Conservation (phyloP, 148 eudicot species). For the Pharnaceum exiguum region DNA sequence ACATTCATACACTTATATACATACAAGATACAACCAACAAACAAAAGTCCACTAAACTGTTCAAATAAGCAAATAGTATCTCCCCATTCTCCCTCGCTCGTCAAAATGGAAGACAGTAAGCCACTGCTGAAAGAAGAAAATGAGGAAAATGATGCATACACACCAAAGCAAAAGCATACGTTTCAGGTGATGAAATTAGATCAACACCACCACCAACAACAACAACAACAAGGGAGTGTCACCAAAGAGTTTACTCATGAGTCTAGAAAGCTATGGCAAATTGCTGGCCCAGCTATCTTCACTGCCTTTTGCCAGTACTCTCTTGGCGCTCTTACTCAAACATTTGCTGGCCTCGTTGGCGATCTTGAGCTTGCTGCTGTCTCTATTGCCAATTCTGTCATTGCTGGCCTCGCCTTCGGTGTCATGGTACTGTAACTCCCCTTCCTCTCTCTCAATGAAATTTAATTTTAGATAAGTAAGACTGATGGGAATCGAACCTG, state of each 20-base stretch:
- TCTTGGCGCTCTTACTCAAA: conserved; percentile 48
- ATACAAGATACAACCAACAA: no score
- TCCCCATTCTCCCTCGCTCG: no score
- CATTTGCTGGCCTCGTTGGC: conserved; percentile 45
- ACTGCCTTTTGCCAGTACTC: conserved; percentile 55
- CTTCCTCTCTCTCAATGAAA: not conserved
- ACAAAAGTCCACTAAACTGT: no score
- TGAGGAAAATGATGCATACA: not conserved
- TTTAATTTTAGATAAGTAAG: not conserved
- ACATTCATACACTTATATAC: no score
- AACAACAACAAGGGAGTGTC: not conserved
- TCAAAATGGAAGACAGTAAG: conserved; percentile 4
- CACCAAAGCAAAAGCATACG: no score
- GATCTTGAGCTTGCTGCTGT: conserved; percentile 58
- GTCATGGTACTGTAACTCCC: conserved; percentile 42
- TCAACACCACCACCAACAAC: not conserved
- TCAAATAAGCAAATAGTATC: no score
- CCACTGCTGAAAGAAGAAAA: conserved; percentile 16
- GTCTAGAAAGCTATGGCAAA: conserved; percentile 42
- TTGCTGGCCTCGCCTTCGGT: conserved; percentile 57
- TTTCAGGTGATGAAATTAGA: no score
- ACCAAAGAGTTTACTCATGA: conserved; percentile 26
- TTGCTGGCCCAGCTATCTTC: conserved; percentile 51
- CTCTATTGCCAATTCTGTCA: conserved; percentile 51
- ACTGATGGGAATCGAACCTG: not conserved